Evolutionary conservation across 352 stramenopile genomes (phyloP), one percentile per base, ranked within the genome.

Genomic region (Phytopythium helicoides): DNA sequence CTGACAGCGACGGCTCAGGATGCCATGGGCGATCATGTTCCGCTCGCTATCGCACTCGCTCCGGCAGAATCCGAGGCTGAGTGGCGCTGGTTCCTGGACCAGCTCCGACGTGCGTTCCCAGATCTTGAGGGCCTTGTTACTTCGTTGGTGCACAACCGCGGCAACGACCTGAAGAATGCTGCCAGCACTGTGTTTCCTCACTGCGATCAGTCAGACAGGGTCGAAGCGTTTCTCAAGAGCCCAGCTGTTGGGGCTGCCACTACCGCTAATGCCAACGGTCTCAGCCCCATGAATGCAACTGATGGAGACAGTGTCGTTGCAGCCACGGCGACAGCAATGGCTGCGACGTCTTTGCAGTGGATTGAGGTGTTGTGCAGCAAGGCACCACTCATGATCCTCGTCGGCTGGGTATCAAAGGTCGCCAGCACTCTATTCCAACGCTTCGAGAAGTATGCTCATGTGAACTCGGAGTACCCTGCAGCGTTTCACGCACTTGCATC

Each of bases 361-460:
- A 54, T 92, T 37, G 81, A 92, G 58, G 51, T 47, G 14, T 55
- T 92, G 9, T 89, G 78, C 40, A 31, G 45, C 15, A 92, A 89
- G 58, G 66, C 79, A 15, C 81, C 81, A 18, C 59, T 89, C 10
- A 92, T 92, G 81, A 87, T 92, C 22, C 60, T 92, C 8, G 78
- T 87, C 14, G 76, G 78, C 10, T 92, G 81, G 81, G 76, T 92
- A 15, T 92, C 81, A n/a, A 83, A 83, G 42, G 77, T 89, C 19
- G 81, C 81, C 14, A 79, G 78, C 46, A 85, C 71, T 23, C 62
- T 92, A 18, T 92, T 84, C 56, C 78, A 89, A 48, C 76, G 81
- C 33, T 89, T 73, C 19, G 75, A 88, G 16, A 81, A 80, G 41
- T 89, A 92, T 45, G 76, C 70, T 6, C 75, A 85, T n/a, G 65